Conservation (phyloP, 2,329 filamentous ascomycete genomes). For the Anisogramma anomala region DNA sequence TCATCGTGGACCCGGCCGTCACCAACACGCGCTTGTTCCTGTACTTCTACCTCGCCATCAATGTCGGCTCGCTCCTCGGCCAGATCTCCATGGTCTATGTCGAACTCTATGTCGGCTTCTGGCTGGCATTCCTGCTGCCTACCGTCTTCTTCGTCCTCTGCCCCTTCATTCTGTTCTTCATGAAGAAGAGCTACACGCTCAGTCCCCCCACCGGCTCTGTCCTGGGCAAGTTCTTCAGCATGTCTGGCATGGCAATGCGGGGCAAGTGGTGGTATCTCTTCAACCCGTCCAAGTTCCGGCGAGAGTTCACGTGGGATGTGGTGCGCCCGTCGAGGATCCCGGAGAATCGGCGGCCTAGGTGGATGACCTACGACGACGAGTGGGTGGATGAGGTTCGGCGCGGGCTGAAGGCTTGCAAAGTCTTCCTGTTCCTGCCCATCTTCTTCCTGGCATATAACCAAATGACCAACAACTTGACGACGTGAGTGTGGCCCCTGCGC, state of each 20-base stretch:
- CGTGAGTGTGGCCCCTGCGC: conserved; percentile 18
- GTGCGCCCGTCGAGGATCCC: conserved; percentile 56
- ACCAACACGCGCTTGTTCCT: conserved; percentile 59
- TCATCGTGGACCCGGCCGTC: conserved; percentile 58
- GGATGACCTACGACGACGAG: conserved; percentile 75
- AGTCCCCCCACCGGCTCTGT: conserved; percentile 56
- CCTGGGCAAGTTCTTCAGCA: conserved; percentile 49
- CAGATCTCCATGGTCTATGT: conserved; percentile 60
- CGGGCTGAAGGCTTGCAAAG: conserved; percentile 56
- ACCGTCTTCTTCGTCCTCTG: conserved; percentile 53
- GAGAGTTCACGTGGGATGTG: conserved; percentile 55
- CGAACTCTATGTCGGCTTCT: conserved; percentile 66
- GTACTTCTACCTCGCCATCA: conserved; percentile 56
- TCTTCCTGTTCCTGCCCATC: conserved; percentile 60
- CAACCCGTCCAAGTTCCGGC: conserved; percentile 21
- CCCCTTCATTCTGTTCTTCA: conserved; percentile 49
- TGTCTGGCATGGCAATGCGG: conserved; percentile 44
- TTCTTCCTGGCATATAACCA: conserved; percentile 50
- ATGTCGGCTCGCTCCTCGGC: conserved; percentile 52
- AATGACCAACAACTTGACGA: conserved; percentile 48
- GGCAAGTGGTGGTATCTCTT: conserved; percentile 9
- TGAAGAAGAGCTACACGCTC: conserved; percentile 45
- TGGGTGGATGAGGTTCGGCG: conserved; percentile 72
- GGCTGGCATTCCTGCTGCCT: conserved; percentile 57
- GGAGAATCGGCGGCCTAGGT: conserved; percentile 43